Conservation (phyloP, 2,329 filamentous ascomycete species). For the Neofusicoccum parvum region DNA sequence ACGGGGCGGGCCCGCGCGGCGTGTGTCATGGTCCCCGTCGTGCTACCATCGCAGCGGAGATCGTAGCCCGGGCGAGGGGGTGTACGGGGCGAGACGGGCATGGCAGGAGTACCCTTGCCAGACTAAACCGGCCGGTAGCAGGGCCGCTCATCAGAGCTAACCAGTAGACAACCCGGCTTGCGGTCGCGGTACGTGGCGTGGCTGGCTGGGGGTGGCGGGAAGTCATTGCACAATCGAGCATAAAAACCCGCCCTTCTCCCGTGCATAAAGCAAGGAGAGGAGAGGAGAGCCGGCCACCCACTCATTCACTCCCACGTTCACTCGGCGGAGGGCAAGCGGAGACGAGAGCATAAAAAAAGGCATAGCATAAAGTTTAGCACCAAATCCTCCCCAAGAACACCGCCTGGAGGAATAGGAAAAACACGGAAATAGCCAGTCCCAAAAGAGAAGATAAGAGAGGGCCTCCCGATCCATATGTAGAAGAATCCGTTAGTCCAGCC, state of each 20-base stretch:
- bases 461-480: background rate
- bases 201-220: background rate
- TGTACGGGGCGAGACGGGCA: too few relatives aligned
- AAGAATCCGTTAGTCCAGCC: background rate
- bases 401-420: background rate
- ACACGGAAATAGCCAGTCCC: background rate
- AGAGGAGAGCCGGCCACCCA: background rate
- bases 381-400: background rate
- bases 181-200: too few relatives aligned
- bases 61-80: too few relatives aligned
- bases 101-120: too few relatives aligned
- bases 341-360: background rate
- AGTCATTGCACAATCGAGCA: background rate
- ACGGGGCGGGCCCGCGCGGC: background rate
- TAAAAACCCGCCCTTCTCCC: background rate
- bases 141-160: too few relatives aligned
- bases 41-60: background rate
- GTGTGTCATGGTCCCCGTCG: background rate
- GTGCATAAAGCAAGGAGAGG: background rate
- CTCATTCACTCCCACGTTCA: background rate
- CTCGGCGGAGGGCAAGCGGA: background rate
- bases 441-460: background rate
- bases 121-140: too few relatives aligned
- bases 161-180: too few relatives aligned
- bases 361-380: slow-evolving; percentile 3